Evolutionary conservation across 331 rosid species (phyloP).

Genomic region (Malus hybrid): DNA sequence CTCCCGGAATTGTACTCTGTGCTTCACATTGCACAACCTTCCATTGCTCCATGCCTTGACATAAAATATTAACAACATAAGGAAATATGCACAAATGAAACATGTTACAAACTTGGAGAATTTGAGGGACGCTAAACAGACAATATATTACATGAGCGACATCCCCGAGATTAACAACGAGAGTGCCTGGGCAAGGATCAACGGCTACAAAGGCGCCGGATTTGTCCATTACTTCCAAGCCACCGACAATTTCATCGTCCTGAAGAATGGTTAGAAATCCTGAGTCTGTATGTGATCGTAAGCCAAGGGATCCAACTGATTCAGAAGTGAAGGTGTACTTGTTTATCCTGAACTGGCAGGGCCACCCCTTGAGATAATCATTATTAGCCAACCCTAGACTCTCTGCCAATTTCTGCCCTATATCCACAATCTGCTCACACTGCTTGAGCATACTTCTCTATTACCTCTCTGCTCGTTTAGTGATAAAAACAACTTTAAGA

Average conservation of each 20-base stretch:
- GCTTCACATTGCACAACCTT: constrained; percentile 45
- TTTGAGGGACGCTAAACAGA: too few relatives aligned
- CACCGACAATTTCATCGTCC: constrained; percentile 58
- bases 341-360: constrained; percentile 6
- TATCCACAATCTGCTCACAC: constrained; percentile 20
- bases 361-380: constrained; percentile 33
- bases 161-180: constrained; percentile 31
- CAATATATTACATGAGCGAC: constrained; percentile 18
- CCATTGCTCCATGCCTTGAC: constrained; percentile 65
- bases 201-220: constrained; percentile 22
- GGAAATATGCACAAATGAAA: too few relatives aligned
- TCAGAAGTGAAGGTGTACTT: constrained; percentile 50
- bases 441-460: constrained; percentile 39
- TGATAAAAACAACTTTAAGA: neutral
- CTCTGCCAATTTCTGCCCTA: constrained; percentile 37
- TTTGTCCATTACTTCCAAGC: constrained; percentile 43
- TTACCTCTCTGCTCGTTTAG: constrained; percentile 22
- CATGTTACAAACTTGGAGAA: too few relatives aligned
- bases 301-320: constrained; percentile 41
- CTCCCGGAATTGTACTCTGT: constrained; percentile 49
- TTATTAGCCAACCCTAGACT: constrained; percentile 27
- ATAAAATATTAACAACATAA: neutral
- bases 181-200: constrained; percentile 33
- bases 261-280: constrained; percentile 53
- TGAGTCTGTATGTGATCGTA: constrained; percentile 43